These are phyloP conservation scores for Colletotrichum musicola DNA, from an alignment of 2,329 filamentous ascomycete genomes.

Conservation along the genomic window DNA sequence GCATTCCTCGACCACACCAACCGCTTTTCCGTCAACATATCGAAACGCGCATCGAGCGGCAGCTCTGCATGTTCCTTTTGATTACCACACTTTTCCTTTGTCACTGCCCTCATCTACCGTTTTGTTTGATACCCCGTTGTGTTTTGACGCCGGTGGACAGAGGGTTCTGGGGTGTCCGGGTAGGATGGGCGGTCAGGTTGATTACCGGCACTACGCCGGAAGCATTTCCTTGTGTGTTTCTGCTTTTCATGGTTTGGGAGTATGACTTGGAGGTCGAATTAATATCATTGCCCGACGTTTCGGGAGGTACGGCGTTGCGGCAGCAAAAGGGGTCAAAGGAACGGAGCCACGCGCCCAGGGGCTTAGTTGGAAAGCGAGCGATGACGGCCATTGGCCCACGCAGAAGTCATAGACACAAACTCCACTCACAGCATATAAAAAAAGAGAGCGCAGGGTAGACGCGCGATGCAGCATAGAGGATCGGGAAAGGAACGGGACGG, in stretches of 20 bases:
- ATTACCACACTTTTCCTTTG: constrained; percentile 41
- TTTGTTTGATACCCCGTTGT: constrained; percentile 47
- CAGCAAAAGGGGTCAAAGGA: constrained; percentile 34
- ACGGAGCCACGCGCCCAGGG: constrained; percentile 17
- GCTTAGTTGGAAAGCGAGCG: constrained; percentile 35
- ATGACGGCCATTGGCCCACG: constrained; percentile 35
- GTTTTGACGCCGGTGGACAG: constrained; percentile 36
- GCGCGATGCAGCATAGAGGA: constrained; percentile 39
- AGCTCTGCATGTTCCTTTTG: constrained; percentile 25
- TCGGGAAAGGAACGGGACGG: constrained; percentile 19
- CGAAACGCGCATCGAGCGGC: constrained; percentile 26
- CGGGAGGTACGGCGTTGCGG: constrained; percentile 33
- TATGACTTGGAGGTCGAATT: constrained; percentile 20
- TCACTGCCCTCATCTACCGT: constrained; percentile 42
- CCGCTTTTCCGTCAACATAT: constrained; percentile 38
- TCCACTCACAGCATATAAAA: constrained; percentile 40
- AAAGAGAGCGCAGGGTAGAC: constrained; percentile 37
- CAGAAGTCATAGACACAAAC: constrained; percentile 35
- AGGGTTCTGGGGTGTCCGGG: constrained; percentile 33
- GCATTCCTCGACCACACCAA: constrained; percentile 1
- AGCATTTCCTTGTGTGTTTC: constrained; percentile 30
- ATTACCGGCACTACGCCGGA: constrained; percentile 29
- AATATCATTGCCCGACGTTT: constrained; percentile 4
- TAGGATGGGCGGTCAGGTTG: constrained; percentile 36
- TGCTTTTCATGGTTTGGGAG: background rate